Percentiles rank a stretch among this genome's conserved stretches.
phyloP scores from a whole-genome alignment of 1,284 basidiomycete species.

The Serendipita sp. region DNA sequence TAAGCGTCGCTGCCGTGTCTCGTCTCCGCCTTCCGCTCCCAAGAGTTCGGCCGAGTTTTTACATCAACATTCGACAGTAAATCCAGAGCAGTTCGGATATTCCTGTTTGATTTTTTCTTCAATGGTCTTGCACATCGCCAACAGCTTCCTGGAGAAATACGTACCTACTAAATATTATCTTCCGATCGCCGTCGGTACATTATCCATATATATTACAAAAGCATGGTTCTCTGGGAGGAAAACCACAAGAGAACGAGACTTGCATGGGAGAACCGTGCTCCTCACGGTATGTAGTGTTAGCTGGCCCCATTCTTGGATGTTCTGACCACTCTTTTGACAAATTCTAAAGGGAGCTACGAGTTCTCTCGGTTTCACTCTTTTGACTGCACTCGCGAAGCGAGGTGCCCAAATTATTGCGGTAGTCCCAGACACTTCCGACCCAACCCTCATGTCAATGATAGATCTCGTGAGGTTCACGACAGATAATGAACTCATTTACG shows the following conservation, averaged over 20 bases:
- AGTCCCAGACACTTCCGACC: conserved; percentile 29
- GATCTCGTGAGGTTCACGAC: conserved; percentile 48
- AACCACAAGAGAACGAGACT: conserved; percentile 54
- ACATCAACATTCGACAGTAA: not conserved
- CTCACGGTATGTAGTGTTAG: conserved; percentile 39
- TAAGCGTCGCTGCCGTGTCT: too few species aligned
- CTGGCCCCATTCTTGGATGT: not conserved
- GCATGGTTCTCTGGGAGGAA: conserved; percentile 50
- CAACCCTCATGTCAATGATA: conserved; percentile 43
- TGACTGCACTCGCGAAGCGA: conserved; percentile 47
- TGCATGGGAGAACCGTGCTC: conserved; percentile 55
- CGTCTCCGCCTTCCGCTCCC: not conserved
- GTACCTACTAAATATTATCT: conserved; percentile 30
- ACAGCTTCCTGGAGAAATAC: not conserved
- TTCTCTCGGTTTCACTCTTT: conserved; percentile 48
- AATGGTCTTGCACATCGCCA: not conserved
- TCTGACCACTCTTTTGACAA: conserved; percentile 9
- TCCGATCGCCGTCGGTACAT: conserved; percentile 32
- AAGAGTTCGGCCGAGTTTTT: not conserved
- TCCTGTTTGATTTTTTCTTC: not conserved
- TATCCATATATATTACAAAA: conserved; percentile 33
- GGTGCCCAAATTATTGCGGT: conserved; percentile 66
- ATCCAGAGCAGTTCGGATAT: not conserved
- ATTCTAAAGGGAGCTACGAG: conserved; percentile 51
- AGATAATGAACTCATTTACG: conserved; percentile 58